A percentile compares a stretch with the other conserved stretches of the same genome.
phyloP scores from a whole-genome alignment of 129 eudicot genomes.

The Heracleum sosnowskyi region DNA sequence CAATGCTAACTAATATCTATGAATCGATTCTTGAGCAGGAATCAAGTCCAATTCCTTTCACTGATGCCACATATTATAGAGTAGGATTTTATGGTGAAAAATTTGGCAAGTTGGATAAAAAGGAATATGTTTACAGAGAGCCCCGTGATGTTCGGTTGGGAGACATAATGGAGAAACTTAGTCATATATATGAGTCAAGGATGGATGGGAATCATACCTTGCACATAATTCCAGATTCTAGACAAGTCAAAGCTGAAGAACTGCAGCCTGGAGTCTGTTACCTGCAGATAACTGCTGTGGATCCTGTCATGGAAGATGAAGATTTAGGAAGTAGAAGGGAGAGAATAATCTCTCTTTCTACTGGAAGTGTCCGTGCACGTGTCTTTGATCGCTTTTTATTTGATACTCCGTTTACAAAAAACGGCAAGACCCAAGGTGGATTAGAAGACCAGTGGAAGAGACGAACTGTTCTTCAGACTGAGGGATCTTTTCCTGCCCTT shows the following conservation, averaged over 20 bases:
- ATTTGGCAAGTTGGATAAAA: conserved; percentile 78
- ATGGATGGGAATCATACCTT: conserved; percentile 77
- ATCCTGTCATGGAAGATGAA: conserved; percentile 99
- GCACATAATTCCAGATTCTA: conserved; percentile 86
- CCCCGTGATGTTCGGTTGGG: conserved; percentile 97
- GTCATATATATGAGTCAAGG: conserved; percentile 87
- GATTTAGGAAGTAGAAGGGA: conserved; percentile 95
- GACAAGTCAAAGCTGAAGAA: conserved; percentile 90
- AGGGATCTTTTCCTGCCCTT: conserved; percentile 96
- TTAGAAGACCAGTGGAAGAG: conserved; percentile 99
- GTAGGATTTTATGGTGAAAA: conserved; percentile 96
- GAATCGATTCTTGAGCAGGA: conserved; percentile 97
- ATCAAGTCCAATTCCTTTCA: conserved; percentile 92
- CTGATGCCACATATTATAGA: conserved; percentile 93
- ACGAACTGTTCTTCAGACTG: conserved; percentile 83
- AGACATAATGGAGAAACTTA: conserved; percentile 95
- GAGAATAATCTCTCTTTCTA: conserved; percentile 84
- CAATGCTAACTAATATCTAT: conserved; percentile 85
- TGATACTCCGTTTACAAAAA: conserved; percentile 95
- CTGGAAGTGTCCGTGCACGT: conserved; percentile 91
- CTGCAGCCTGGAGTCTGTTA: conserved; percentile 86
- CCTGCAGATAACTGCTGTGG: conserved; percentile 94
- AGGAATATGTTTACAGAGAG: conserved; percentile 84
- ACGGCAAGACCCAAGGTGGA: conserved; percentile 98
- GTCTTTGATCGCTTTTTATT: conserved; percentile 92